Evolutionary conservation across 2,329 filamentous ascomycete species (phyloP), one percentile per base, ranked within the genome.

Genomic region (Talaromyces sp.): DNA sequence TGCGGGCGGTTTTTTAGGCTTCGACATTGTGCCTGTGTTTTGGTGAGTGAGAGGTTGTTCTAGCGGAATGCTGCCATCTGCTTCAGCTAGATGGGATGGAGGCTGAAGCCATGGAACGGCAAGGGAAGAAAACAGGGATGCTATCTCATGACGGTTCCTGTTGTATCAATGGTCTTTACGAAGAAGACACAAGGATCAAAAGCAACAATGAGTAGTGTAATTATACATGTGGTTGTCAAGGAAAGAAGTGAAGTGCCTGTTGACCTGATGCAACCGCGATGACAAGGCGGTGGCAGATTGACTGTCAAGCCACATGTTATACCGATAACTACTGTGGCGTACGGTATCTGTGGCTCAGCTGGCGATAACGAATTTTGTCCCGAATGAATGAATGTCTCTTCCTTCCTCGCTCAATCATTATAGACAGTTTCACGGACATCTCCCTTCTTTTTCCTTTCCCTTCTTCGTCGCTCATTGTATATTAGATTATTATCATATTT

Each of bases 1-100:
- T 48, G 57, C 66, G 40, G 63, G 64, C 53, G 72, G 74, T 70
- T 78, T 78, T 70, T 76, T 80, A 68, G 75, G 75, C 66, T 77
- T 80, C 61, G 80, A 77, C 76, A 79, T 82, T 37, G 61, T 66
- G 63, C 58, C 62, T 45, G 60, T 59, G 50, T 31, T 48, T 57
- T 63, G 63, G 66, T 66, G 69, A 73, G 70, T 60, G 19, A 31
- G 15, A 43, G 15, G 39, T 37, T 22, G 40, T 46, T 37, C 15
- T 25, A 35, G 21, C 13, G n/a, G 15, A 19, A 25, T 11, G 19
- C 28, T 55, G 28, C 53, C 53, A 55, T 55, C 31, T 39, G n/a
- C 39, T 39, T 45, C 17, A 35, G 25, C 39, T 55, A 28, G 36
- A 40, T 9, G 28, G 41, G 21, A 19, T 41, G 22, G 35, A 40